Base-by-base conservation (phyloP, 495 filamentous ascomycete species). In the Hypoxylon rickii region DNA sequence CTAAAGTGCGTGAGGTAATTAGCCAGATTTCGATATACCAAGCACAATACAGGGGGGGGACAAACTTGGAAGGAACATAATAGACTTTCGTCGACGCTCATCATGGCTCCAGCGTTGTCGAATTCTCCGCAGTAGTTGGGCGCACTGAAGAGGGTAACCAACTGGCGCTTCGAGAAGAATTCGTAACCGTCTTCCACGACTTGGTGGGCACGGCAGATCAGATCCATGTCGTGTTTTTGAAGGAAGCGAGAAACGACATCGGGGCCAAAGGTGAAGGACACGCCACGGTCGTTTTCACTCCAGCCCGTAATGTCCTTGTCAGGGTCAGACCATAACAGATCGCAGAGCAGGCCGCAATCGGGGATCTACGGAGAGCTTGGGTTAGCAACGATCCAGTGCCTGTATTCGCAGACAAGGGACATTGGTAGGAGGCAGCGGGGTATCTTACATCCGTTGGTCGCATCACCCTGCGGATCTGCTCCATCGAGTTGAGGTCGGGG, bases 271-370 rank as follows among this genome's bases (percentile, higher is more conserved):
- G 94, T 98, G 80, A 98, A 98, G 10, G 92, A 96, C 13, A 98
- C 94, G 74, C 94, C 94, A 64, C 94, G 89, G 66, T 98, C 94
- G 69, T 98, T 98, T 76, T 98, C 94, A 73, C 91, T 96, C 94
- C 94, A 98, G 26, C 94, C 94, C n/a, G 95, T 98, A 64, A 98
- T 98, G 75, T 98, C 94, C 76, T 98, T 98, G 73, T 98, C 94
- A 13, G 94, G 94, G 72, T 98, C 94, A 46, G 94, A 98, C 94
- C 94, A 98, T 52, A 98, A 78, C 17, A 98, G 82, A 80, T 98
- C 94, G 74, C 94, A 98, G 44, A 98, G 85, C 38, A 98, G 86
- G 64, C 94, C 94, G 73, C 94, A 98, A 70, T 98, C 94, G 46
- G 94, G 94, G 64, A 98, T 98, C 94, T 98, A 76, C 4, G 49